Evolutionary conservation across 2,329 filamentous ascomycete species (phyloP).

Genomic region (Byssochlamys sp.): DNA sequence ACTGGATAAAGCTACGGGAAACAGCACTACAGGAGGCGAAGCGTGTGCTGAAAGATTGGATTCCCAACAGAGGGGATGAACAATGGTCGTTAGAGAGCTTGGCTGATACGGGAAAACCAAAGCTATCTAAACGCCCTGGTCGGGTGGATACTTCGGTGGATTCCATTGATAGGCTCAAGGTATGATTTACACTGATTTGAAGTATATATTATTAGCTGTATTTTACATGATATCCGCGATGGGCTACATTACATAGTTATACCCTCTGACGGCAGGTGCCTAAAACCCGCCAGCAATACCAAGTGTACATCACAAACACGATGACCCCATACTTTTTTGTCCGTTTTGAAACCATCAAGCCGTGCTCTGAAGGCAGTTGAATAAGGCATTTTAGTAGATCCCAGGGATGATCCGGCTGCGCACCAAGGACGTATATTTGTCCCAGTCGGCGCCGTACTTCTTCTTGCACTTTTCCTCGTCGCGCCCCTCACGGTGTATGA

Average conservation of each 20-base stretch:
- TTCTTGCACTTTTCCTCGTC: conserved; percentile 83
- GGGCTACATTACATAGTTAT: background rate
- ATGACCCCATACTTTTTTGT: background rate
- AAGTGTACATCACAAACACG: background rate
- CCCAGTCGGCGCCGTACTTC: conserved; percentile 92
- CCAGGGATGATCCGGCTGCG: conserved; percentile 74
- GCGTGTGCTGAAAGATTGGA: conserved; percentile 25
- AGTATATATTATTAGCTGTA: background rate
- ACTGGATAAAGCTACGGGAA: conserved; percentile 11
- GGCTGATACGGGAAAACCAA: background rate
- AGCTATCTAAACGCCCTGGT: background rate
- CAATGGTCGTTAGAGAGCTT: conserved; percentile 20
- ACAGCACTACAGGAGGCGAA: conserved; percentile 24
- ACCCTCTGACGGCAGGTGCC: background rate
- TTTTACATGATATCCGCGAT: background rate
- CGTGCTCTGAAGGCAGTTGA: background rate
- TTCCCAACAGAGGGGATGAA: conserved; percentile 29
- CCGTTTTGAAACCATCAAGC: background rate
- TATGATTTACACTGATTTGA: background rate
- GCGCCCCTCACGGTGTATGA: conserved; percentile 74
- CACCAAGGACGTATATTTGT: conserved; percentile 74
- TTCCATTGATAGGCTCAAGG: background rate
- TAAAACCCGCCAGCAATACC: background rate
- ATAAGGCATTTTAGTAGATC: conserved; percentile 52
- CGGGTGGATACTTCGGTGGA: background rate